Evolutionary conservation across 352 stramenopile species (phyloP), one percentile per base, ranked within the genome.

Genomic region (Phytophthora multivora): DNA sequence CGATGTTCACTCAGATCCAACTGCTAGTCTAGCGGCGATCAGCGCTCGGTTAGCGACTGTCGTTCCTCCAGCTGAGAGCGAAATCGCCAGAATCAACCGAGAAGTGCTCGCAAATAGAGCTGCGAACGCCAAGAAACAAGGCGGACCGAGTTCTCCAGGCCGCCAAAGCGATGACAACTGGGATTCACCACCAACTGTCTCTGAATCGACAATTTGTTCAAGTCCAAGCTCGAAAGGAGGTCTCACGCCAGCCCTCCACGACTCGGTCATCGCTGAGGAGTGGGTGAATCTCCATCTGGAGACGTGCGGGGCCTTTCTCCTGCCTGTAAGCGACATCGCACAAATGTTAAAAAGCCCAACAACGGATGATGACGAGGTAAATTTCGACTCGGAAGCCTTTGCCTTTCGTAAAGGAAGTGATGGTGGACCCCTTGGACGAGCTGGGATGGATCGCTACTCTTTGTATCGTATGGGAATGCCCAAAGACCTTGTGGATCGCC

Each of bases 221-320:
- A 76, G 52, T 48, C 52, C 56, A n/a, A 67, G 4, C 41, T 26
- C 46, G 31, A 81, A 71, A 23, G 51, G n/a, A 30, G 60, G 50
- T 5, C 69, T 80, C 28, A 51, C 59, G 41, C n/a, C 75, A 8
- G 66, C 73, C 5, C 67, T 89, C 3, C 63, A 88, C 26, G 83
- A 91, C 31, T 91, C 83, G 0, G 69, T 91, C 13, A 75, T 91
- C 16, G 80, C 85, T 8, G 86, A 94, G 39, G 83, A 91, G 52
- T 91, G 83, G 86, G 82, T 94, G 8, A 93, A 94, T 51, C 42
- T 88, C 1, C 83, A 93, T 23, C 33, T 93, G n/a, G 79, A 88
- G 50, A 80, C 70, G 0, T 78, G 68, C 4, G 70, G 77, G 5
- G 57, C 57, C 7, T 90, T 84, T 46, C 62, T 92, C 0, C 41